phyloP scores from a whole-genome alignment of 305 asterid species.

The Fraxinus ornus region DNA sequence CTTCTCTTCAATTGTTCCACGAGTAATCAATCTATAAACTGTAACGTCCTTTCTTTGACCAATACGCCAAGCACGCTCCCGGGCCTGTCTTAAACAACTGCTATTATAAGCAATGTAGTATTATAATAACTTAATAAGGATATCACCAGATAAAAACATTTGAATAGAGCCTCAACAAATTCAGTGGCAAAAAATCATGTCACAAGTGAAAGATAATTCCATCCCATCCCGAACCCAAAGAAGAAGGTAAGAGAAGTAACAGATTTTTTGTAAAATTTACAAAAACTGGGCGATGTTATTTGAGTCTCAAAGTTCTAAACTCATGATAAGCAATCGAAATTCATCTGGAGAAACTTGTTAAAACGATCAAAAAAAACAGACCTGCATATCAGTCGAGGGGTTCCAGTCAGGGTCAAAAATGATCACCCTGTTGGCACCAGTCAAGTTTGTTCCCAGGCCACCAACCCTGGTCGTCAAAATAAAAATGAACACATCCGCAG shows the following conservation, averaged over 20 bases:
- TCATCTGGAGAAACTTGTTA: slow-evolving; percentile 4
- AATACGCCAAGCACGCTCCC: slow-evolving; percentile 99
- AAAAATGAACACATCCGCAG: slow-evolving; percentile 70
- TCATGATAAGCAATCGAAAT: background rate
- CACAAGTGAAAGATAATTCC: background rate
- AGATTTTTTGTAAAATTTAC: background rate
- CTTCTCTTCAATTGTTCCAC: slow-evolving; percentile 98
- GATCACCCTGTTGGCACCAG: slow-evolving; percentile 94
- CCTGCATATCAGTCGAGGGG: slow-evolving; percentile 99
- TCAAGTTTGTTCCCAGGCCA: slow-evolving; percentile 93
- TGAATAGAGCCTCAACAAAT: background rate
- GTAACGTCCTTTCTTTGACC: slow-evolving; percentile 92
- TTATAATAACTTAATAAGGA: slow-evolving; percentile 6
- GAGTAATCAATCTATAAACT: slow-evolving; percentile 85
- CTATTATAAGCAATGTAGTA: slow-evolving; percentile 20
- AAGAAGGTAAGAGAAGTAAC: background rate
- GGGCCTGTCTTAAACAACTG: slow-evolving; percentile 60
- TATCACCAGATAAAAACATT: slow-evolving; percentile 19
- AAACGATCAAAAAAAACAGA: slow-evolving; percentile 30
- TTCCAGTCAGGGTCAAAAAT: slow-evolving; percentile 99
- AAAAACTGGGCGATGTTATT: slow-evolving; percentile 1
- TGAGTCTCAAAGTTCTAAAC: background rate
- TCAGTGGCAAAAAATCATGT: slow-evolving; percentile 11
- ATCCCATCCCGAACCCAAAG: slow-evolving; percentile 5
- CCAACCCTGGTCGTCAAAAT: slow-evolving; percentile 96